These are phyloP conservation scores for Sporothrix curviconia DNA, from an alignment of 2,329 filamentous ascomycete species.

Conservation along the genomic window DNA sequence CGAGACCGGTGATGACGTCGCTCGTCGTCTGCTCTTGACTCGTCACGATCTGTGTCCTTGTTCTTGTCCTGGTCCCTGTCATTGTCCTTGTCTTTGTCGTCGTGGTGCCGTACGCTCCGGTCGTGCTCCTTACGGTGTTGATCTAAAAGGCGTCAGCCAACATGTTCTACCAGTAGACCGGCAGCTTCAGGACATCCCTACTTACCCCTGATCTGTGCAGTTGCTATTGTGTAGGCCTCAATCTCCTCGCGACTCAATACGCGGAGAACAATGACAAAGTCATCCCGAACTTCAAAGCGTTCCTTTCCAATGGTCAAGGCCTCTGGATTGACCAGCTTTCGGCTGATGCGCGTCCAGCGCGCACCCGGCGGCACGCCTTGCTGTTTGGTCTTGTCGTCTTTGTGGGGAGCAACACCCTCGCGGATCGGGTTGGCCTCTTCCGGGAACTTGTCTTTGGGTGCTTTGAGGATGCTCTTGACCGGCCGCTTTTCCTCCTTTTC, in stretches of 20 bases:
- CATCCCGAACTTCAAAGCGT: constrained; percentile 82
- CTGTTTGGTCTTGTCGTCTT: constrained; percentile 69
- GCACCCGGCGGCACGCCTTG: constrained; percentile 67
- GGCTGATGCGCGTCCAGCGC: constrained; percentile 88
- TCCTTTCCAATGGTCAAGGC: constrained; percentile 82
- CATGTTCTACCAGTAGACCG: too few species aligned
- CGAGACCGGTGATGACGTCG: not conserved
- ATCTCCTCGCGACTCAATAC: constrained; percentile 87
- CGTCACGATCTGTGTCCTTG: not conserved
- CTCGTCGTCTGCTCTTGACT: constrained; percentile 7
- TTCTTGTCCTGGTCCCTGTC: constrained; percentile 3
- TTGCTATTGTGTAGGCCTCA: constrained; percentile 75
- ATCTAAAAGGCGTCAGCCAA: constrained; percentile 23
- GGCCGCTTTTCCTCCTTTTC: constrained; percentile 42
- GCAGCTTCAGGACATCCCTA: too few species aligned
- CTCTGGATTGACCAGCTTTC: constrained; percentile 81
- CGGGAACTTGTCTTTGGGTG: constrained; percentile 74
- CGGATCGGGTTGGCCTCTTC: constrained; percentile 77
- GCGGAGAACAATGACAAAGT: constrained; percentile 87
- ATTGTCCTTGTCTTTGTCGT: not conserved
- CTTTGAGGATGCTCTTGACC: constrained; percentile 81
- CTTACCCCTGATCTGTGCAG: constrained; percentile 72
- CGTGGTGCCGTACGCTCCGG: not conserved
- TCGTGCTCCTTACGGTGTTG: constrained; percentile 35
- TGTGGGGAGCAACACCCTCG: constrained; percentile 89